These are phyloP conservation scores for Metarhizium album DNA, from an alignment of 2,329 filamentous ascomycete species.

Conservation along the genomic window DNA sequence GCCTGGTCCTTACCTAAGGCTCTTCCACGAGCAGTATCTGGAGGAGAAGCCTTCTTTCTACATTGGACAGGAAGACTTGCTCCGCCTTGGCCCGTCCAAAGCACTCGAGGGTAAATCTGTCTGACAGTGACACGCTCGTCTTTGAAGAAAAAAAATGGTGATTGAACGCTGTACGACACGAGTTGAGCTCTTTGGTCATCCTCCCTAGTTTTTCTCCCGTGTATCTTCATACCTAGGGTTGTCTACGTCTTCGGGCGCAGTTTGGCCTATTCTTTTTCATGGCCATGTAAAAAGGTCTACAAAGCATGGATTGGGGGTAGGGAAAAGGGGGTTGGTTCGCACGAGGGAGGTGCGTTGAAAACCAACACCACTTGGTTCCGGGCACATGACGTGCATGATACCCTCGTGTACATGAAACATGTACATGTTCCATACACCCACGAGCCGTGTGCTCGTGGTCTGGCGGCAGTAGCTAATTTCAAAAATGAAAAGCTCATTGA, in stretches of 20 bases:
- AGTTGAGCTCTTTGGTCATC: neutral
- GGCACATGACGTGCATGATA: neutral
- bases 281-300: neutral
- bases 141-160: neutral
- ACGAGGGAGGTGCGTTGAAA: neutral
- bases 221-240: neutral
- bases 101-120: constrained; percentile 2
- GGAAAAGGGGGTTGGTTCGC: neutral
- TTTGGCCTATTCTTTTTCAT: neutral
- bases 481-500: neutral
- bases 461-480: neutral
- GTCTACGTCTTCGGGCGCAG: neutral
- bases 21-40: constrained; percentile 26
- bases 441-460: neutral
- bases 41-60: constrained; percentile 23
- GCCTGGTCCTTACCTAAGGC: constrained; percentile 23
- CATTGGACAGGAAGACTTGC: constrained; percentile 25
- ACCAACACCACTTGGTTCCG: neutral
- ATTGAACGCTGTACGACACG: neutral
- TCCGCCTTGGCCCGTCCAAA: constrained; percentile 12
- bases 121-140: neutral
- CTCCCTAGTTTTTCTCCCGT: neutral
- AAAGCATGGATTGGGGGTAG: neutral
- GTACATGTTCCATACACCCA: neutral
- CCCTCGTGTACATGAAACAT: neutral